Conservation (phyloP, 2,329 filamentous ascomycete species). For the Neoarthrinium moseri region DNA sequence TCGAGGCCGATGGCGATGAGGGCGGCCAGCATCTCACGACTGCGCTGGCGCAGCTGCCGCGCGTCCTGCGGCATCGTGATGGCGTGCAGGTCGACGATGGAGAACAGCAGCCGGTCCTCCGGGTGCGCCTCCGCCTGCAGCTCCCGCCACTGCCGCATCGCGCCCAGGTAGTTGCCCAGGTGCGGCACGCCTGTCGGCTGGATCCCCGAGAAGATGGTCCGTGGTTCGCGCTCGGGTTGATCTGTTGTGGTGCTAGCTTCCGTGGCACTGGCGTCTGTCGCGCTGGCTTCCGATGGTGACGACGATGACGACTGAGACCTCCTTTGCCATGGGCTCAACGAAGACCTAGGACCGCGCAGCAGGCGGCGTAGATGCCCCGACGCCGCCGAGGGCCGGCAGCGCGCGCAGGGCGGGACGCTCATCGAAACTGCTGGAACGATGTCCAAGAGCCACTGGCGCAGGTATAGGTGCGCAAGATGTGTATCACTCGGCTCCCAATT, state of each 20-base stretch:
- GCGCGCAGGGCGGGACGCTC: slow-evolving; percentile 15
- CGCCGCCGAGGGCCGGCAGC: slow-evolving; percentile 17
- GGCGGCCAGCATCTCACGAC: slow-evolving; percentile 74
- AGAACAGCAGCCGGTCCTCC: slow-evolving; percentile 71
- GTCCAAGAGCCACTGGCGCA: too few species aligned
- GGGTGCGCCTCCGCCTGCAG: slow-evolving; percentile 65
- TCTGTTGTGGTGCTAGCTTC: background rate
- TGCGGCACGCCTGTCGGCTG: slow-evolving; percentile 95
- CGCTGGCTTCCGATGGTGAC: too few species aligned
- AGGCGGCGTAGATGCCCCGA: slow-evolving; percentile 8
- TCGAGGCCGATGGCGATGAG: slow-evolving; percentile 82
- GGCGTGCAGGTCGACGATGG: slow-evolving; percentile 90
- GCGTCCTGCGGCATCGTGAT: slow-evolving; percentile 76
- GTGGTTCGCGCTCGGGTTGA: background rate
- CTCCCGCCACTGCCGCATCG: slow-evolving; percentile 80
- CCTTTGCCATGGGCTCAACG: background rate
- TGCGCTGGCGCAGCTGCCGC: slow-evolving; percentile 58
- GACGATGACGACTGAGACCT: background rate
- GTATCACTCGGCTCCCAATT: too few species aligned
- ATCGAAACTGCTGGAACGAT: slow-evolving; percentile 14
- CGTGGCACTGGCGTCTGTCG: background rate
- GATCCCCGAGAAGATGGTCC: slow-evolving; percentile 90
- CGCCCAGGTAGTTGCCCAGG: slow-evolving; percentile 92
- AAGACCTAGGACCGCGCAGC: background rate
- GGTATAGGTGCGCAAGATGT: background rate